Percentiles rank a stretch among this genome's conserved stretches.
These are phyloP conservation scores for Ceratocystis huliohia DNA, from an alignment of 2,329 filamentous ascomycete species.

Conservation along the genomic window DNA sequence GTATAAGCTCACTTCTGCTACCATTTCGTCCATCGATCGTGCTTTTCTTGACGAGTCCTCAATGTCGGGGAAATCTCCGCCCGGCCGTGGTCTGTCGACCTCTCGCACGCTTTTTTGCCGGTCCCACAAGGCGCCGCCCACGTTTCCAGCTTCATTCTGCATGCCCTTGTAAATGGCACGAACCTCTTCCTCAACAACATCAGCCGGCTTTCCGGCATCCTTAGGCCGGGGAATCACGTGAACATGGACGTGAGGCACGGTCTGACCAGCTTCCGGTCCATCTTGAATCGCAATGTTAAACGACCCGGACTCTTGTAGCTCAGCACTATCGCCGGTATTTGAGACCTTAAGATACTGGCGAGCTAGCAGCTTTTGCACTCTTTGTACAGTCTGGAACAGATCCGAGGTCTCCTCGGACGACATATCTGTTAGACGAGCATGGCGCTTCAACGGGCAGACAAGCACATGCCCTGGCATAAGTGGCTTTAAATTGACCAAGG, in stretches of 20 bases:
- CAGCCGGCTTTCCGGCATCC: slow-evolving; percentile 32
- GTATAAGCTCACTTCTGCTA: slow-evolving; percentile 58
- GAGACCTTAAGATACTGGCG: slow-evolving; percentile 36
- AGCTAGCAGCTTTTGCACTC: slow-evolving; percentile 63
- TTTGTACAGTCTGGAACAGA: slow-evolving; percentile 76
- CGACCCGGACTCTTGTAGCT: slow-evolving; percentile 45
- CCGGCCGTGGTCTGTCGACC: slow-evolving; percentile 35
- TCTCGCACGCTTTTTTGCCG: slow-evolving; percentile 22
- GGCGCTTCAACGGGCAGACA: slow-evolving; percentile 57
- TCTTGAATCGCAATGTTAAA: slow-evolving; percentile 96
- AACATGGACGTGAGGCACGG: slow-evolving; percentile 83
- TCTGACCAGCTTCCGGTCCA: slow-evolving; percentile 79
- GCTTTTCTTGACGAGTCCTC: slow-evolving; percentile 58
- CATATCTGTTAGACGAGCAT: slow-evolving; percentile 65
- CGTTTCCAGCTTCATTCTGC: slow-evolving; percentile 73
- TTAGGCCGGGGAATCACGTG: slow-evolving; percentile 72
- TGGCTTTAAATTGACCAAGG: slow-evolving; percentile 89
- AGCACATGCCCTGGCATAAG: slow-evolving; percentile 88
- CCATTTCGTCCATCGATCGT: slow-evolving; percentile 64
- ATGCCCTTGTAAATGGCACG: slow-evolving; percentile 75
- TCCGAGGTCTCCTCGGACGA: slow-evolving; percentile 59
- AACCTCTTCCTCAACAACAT: slow-evolving; percentile 33
- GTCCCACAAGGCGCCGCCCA: slow-evolving; percentile 58
- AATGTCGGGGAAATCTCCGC: slow-evolving; percentile 51
- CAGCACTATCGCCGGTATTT: slow-evolving; percentile 27